These are phyloP conservation scores for Hanseniaspora uvarum DNA, from an alignment of 1,139 yeast species.

Conservation along the genomic window DNA sequence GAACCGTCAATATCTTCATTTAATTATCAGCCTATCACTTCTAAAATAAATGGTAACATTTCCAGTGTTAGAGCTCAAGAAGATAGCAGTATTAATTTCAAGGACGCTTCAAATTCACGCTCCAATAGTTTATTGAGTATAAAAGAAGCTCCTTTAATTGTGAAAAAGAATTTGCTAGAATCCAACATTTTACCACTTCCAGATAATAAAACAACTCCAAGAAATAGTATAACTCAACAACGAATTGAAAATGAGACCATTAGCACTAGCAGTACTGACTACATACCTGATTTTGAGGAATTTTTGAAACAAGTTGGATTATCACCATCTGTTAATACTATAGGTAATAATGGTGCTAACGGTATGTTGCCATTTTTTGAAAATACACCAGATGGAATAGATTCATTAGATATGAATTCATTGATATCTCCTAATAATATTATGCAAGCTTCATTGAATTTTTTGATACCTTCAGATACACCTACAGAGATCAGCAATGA, in stretches of 20 bases:
- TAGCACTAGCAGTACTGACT: conserved; percentile 17
- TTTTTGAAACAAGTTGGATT: conserved; percentile 24
- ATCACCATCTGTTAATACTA: not conserved
- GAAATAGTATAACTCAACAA: conserved; percentile 20
- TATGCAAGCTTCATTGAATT: conserved; percentile 13
- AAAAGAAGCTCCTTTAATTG: conserved; percentile 5
- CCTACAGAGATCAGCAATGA: not conserved
- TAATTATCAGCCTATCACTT: conserved; percentile 30
- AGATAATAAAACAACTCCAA: conserved; percentile 20
- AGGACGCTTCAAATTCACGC: not conserved
- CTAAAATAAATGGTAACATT: conserved; percentile 27
- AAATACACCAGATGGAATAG: conserved; percentile 8
- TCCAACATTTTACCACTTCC: conserved; percentile 18
- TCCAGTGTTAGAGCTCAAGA: conserved; percentile 22
- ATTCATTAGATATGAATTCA: conserved; percentile 6
- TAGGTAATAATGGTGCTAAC: not conserved
- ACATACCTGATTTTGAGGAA: conserved; percentile 30
- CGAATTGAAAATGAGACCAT: not conserved
- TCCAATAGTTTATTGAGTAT: not conserved
- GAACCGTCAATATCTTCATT: conserved; percentile 7
- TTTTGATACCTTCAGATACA: conserved; percentile 9
- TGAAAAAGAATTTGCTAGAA: conserved; percentile 9
- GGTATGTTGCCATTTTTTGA: not conserved
- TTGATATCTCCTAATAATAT: conserved; percentile 12
- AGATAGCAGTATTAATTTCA: not conserved